Base-by-base conservation (phyloP, 2,329 filamentous ascomycete genomes). In the Xylaria sp. region DNA sequence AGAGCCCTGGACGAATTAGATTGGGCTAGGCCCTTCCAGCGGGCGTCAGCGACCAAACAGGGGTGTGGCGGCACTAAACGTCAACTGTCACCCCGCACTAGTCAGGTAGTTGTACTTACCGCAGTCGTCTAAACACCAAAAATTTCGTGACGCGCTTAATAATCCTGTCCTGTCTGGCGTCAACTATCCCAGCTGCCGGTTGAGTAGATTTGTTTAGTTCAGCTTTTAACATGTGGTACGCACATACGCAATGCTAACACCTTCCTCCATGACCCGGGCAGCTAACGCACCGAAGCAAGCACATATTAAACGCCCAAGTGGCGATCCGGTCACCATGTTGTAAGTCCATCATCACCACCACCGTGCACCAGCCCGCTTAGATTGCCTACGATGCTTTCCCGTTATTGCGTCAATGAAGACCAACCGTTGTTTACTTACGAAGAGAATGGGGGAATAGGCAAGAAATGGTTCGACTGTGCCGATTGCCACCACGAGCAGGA, bases 381-480 rank as follows among this genome's bases (percentile, higher is more conserved):
- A 20, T 31, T 27, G 29, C 50, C 56, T n/a, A 39, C 33, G 3
- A 25, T 20, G 7, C 6, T 11, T n/a, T 6, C 25, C 38, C 53
- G 38, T 29, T 55, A 39, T 6, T 31, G n/a, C 33, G 49, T 33
- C 25, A 11, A 31, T 15, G 59, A 44, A 42, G 47, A 25, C 42
- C 29, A 6, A 20, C 51, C 53, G 25, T 31, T 25, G 47, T 29
- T 20, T 63, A 45, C 65, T 71, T 44, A 70, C 54, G 11, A 25
- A 38, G 25, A 36, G 27, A 51, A n/a, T n/a, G n/a, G n/a, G n/a
- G n/a, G n/a, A 39, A 39, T 74, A 95, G 93, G 93, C 84, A 88
- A 89, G 68, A 97, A 97, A 85, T 99, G 96, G 96, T 99, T 97
- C 83, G 96, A 99, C 84, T 99, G 96, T 81, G 92, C 93, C 71